Base-by-base conservation (phyloP, 2,329 filamentous ascomycete species). In the Diaporthe sp. region DNA sequence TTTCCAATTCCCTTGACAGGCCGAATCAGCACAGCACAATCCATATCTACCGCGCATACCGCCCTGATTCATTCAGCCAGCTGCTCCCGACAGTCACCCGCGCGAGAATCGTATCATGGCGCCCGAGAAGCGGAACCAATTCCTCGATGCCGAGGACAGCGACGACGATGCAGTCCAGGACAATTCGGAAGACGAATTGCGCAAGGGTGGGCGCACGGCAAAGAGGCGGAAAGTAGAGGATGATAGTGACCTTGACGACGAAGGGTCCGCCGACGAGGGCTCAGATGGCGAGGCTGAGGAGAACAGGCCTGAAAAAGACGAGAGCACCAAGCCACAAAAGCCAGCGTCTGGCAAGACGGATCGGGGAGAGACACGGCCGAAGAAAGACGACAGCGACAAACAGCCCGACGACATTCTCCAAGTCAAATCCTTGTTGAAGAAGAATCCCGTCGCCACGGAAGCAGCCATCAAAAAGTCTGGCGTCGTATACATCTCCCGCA, bases 401-500 rank as follows among this genome's bases (percentile, higher is more conserved):
- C 63, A 72, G 25, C 55, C 74, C 7, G 39, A 58, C 25, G 56
- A 58, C 2, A 53, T 73, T 27, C 37, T 35, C 12, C 59, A 74
- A 32, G 66, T 72, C 70, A 89, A 87, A 77, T 85, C 88, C 53
- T 83, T 93, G 74, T 86, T 89, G 55, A 91, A 92, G 81, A 92
- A 93, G 84, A 93, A 94, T 80, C 89, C 94, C 65, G 89, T 93
- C 51, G 87, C 88, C 7, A 89, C 91, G 15, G 90, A 92, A 76
- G 88, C 89, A 47, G 91, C 92, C 30, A 88, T 93, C 75, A 91
- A 90, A 78, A 93, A 92, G 81, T 95, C 94, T 0, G 94, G 94
- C 76, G 93, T 97, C 17, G 87, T 97, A 75, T 97, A 97, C 84
- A 88, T 97, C 76, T 96, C 94, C 6, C 92, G 94, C 74, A 91